These are phyloP conservation scores for Debaryomyces maramus DNA, from an alignment of 805 yeast species.

Conservation along the genomic window DNA sequence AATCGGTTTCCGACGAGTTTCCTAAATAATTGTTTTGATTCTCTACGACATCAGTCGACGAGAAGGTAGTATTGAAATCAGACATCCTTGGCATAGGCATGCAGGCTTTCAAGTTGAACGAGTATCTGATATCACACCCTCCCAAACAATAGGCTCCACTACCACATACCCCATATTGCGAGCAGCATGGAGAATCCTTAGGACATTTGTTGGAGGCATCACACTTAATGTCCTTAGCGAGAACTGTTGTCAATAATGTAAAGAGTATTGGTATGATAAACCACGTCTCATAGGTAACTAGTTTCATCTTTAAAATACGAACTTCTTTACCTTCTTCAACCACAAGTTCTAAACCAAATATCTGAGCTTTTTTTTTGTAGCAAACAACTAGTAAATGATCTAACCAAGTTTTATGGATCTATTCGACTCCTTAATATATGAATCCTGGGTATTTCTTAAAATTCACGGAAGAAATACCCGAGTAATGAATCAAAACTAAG, in stretches of 20 bases:
- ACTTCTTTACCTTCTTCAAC: no score
- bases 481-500: no score
- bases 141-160: constrained; percentile 77
- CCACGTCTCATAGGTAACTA: background rate
- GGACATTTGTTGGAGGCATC: constrained; percentile 65
- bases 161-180: constrained; percentile 78
- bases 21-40: constrained; percentile 56
- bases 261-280: background rate
- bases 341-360: no score
- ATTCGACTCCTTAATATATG: no score
- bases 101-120: constrained; percentile 67
- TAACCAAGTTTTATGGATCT: no score
- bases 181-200: constrained; percentile 79
- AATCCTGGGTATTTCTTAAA: no score
- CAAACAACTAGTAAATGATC: no score
- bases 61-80: constrained; percentile 41
- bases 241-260: background rate
- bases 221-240: constrained; percentile 38
- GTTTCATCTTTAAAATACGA: background rate
- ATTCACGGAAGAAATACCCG: no score
- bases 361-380: no score
- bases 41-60: constrained; percentile 21
- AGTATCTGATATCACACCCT: constrained; percentile 79
- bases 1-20: constrained; percentile 62
- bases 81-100: constrained; percentile 83